phyloP scores from a whole-genome alignment of 2,329 filamentous ascomycete species.

The Paraphoma sp. region DNA sequence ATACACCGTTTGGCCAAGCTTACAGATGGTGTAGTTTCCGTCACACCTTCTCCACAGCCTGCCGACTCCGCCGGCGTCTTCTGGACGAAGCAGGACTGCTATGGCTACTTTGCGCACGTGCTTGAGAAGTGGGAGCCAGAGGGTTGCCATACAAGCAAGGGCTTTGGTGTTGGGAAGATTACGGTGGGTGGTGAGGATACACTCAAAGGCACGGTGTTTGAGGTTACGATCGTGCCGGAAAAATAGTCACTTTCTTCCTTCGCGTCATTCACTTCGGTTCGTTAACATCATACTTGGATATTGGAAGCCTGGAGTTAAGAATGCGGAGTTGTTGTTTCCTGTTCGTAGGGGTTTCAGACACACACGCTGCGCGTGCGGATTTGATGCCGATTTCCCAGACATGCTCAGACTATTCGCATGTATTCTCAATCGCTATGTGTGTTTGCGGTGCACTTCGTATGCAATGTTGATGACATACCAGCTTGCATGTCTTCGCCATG shows the following conservation, averaged over 20 bases:
- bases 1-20: neutral
- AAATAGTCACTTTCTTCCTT: neutral
- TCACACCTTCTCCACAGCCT: constrained; percentile 27
- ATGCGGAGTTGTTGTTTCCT: too few species aligned
- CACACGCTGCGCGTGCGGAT: too few species aligned
- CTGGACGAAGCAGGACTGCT: constrained; percentile 35
- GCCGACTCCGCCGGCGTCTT: constrained; percentile 20
- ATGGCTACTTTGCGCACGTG: constrained; percentile 35
- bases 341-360: too few species aligned
- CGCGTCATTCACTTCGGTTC: neutral
- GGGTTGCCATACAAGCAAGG: constrained; percentile 26
- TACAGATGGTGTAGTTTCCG: constrained; percentile 23
- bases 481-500: too few species aligned
- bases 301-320: too few species aligned
- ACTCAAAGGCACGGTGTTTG: constrained; percentile 32
- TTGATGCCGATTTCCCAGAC: too few species aligned
- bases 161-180: constrained; percentile 29
- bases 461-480: too few species aligned
- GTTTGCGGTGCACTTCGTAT: too few species aligned
- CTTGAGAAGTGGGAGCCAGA: constrained; percentile 21
- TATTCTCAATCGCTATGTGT: too few species aligned
- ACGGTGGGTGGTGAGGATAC: constrained; percentile 27
- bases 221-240: constrained; percentile 21
- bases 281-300: too few species aligned
- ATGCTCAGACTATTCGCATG: too few species aligned